These are phyloP conservation scores for Fusarium coffeatum DNA, from an alignment of 2,329 filamentous ascomycete genomes.

Conservation along the genomic window DNA sequence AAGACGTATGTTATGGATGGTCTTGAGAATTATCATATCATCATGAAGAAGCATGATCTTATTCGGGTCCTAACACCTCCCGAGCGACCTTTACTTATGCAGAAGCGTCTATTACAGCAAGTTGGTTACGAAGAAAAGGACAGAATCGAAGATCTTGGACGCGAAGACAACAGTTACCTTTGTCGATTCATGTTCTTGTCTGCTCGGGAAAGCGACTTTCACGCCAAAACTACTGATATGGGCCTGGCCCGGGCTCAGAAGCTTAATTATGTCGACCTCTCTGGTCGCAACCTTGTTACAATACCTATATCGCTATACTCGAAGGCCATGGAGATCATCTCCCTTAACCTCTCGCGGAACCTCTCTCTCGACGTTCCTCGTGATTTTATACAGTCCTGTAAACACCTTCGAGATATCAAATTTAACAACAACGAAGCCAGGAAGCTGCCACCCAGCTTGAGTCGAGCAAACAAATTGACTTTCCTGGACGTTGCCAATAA, in stretches of 20 bases:
- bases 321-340: conserved; percentile 91
- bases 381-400: conserved; percentile 95
- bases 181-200: conserved; percentile 96
- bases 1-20: conserved; percentile 94
- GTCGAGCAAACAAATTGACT: conserved; percentile 82
- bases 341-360: conserved; percentile 92
- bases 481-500: conserved; percentile 97
- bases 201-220: conserved; percentile 84
- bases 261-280: conserved; percentile 92
- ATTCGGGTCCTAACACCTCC: conserved; percentile 81
- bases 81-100: conserved; percentile 89
- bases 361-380: conserved; percentile 91
- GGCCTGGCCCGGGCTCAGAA: conserved; percentile 86
- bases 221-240: conserved; percentile 76
- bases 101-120: conserved; percentile 90
- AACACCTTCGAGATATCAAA: conserved; percentile 92
- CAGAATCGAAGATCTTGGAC: conserved; percentile 89
- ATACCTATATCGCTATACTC: conserved; percentile 96
- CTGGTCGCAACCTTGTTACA: conserved; percentile 89
- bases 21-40: conserved; percentile 93
- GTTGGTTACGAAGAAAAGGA: conserved; percentile 90
- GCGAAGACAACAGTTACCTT: conserved; percentile 97
- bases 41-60: conserved; percentile 92
- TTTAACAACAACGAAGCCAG: conserved; percentile 94
- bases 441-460: conserved; percentile 84